Percentiles rank a stretch among this genome's conserved stretches.
Conservation (phyloP, 2,329 filamentous ascomycete genomes). For the Paramyrothecium sp. region DNA sequence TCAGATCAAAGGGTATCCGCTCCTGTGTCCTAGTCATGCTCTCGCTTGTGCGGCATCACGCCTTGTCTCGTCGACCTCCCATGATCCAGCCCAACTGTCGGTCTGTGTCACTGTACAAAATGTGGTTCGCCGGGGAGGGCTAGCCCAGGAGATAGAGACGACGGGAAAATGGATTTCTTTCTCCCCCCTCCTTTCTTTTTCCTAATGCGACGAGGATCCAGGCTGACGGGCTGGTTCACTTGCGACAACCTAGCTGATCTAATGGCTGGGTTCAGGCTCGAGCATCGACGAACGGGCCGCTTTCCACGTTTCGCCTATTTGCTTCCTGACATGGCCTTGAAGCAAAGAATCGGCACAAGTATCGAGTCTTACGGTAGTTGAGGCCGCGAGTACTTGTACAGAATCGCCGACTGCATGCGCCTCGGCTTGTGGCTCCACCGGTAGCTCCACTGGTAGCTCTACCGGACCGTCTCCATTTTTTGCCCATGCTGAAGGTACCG, state of each 20-base stretch:
- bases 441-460: neutral
- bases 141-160: neutral
- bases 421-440: neutral
- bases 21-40: neutral
- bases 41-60: too few species aligned
- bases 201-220: neutral
- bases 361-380: neutral
- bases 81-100: neutral
- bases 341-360: neutral
- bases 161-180: neutral
- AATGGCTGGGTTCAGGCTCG: neutral
- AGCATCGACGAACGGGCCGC: neutral
- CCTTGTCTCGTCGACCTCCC: neutral
- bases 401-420: neutral
- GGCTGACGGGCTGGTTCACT: neutral
- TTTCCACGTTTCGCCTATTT: neutral
- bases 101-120: neutral
- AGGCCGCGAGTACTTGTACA: neutral
- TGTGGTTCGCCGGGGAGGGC: too few species aligned
- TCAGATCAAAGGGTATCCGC: neutral
- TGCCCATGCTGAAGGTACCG: neutral
- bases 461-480: neutral
- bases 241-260: neutral
- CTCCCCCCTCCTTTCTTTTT: neutral
- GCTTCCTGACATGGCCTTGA: neutral